Percentiles rank a stretch among this genome's conserved stretches.
Evolutionary conservation across 768 basidiomycete genomes (phyloP).

Genomic region (Sarcodon sp.): DNA sequence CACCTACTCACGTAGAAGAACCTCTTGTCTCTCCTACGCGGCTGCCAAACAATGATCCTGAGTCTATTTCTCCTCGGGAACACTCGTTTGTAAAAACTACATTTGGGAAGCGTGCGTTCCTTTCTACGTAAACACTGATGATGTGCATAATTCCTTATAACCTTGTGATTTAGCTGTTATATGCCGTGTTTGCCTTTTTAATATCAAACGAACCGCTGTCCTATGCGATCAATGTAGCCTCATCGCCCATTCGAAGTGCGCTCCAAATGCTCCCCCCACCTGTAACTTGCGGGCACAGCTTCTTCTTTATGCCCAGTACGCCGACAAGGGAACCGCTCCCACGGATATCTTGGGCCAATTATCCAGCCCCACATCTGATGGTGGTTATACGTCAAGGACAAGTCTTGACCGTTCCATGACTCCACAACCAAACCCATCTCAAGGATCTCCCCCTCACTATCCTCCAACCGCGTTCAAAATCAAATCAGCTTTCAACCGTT

Average conservation of each 20-base stretch:
- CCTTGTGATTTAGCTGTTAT: slow-evolving; percentile 46
- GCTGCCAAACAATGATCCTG: slow-evolving; percentile 21
- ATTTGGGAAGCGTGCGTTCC: slow-evolving; percentile 75
- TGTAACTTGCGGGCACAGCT: slow-evolving; percentile 77
- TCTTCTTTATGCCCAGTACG: slow-evolving; percentile 67
- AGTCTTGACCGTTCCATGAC: slow-evolving; percentile 31
- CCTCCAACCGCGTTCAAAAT: slow-evolving; percentile 55
- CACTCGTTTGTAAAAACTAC: slow-evolving; percentile 88
- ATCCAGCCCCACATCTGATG: slow-evolving; percentile 44
- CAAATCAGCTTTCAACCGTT: slow-evolving; percentile 50
- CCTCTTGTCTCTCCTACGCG: slow-evolving; percentile 8
- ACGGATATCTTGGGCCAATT: slow-evolving; percentile 28
- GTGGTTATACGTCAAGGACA: slow-evolving; percentile 26
- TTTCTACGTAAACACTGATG: background rate
- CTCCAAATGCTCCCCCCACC: slow-evolving; percentile 57
- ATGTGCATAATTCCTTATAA: slow-evolving; percentile 3
- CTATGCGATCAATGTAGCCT: slow-evolving; percentile 85
- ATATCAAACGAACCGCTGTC: slow-evolving; percentile 78
- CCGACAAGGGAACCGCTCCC: slow-evolving; percentile 51
- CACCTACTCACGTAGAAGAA: slow-evolving; percentile 21
- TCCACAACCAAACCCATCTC: slow-evolving; percentile 14
- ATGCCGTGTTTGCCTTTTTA: slow-evolving; percentile 72
- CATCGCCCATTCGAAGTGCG: slow-evolving; percentile 75
- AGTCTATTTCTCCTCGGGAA: slow-evolving; percentile 44
- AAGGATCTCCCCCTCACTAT: slow-evolving; percentile 15